Conservation (phyloP, 2,329 filamentous ascomycete species). For the Alternaria burnsii region DNA sequence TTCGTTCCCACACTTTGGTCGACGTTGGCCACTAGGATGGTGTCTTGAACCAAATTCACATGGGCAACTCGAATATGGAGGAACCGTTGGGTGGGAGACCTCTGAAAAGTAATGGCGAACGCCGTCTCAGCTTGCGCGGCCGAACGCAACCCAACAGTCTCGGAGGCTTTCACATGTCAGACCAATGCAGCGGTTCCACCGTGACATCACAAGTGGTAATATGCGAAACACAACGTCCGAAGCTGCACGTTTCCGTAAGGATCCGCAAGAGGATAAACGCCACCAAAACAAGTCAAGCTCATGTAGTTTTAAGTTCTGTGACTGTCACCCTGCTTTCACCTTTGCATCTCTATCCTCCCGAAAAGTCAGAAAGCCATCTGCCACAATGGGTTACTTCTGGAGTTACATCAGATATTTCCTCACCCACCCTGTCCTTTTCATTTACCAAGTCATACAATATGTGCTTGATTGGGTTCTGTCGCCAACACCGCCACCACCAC, state of each 20-base stretch:
- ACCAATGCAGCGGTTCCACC: constrained; percentile 16
- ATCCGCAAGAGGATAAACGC: neutral
- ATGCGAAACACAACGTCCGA: constrained; percentile 20
- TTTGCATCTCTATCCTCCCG: neutral
- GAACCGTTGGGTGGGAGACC: neutral
- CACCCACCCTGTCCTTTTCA: constrained; percentile 61
- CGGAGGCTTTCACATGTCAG: constrained; percentile 31
- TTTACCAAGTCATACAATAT: constrained; percentile 73
- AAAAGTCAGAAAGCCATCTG: neutral
- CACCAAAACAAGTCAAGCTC: neutral
- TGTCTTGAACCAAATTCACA: neutral
- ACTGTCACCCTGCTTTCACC: neutral
- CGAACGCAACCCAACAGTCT: neutral
- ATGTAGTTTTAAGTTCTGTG: neutral
- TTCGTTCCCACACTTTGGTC: neutral
- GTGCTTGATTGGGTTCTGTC: constrained; percentile 71
- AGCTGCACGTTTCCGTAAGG: constrained; percentile 18
- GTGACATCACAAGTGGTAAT: constrained; percentile 35
- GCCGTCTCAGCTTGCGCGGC: neutral
- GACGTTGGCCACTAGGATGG: neutral
- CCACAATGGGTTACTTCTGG: constrained; percentile 29
- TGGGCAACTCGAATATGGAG: neutral
- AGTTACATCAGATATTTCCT: constrained; percentile 39
- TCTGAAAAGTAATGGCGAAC: neutral
- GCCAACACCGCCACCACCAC: constrained; percentile 71